These are phyloP conservation scores for Diaporthe velutina DNA, from an alignment of 2,329 filamentous ascomycete genomes.

Conservation along the genomic window DNA sequence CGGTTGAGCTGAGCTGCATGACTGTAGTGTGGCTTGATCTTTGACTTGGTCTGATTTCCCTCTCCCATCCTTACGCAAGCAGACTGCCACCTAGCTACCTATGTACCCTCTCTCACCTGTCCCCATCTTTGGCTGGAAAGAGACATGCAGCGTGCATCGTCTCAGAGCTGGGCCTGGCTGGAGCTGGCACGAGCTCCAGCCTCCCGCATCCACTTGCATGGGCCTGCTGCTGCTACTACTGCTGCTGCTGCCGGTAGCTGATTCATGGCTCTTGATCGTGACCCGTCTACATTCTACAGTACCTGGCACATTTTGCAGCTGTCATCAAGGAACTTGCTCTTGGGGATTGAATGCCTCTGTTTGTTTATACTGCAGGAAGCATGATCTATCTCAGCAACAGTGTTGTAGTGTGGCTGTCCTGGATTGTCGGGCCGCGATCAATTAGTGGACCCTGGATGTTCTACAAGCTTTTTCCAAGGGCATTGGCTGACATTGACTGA, in stretches of 20 bases:
- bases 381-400: too few relatives aligned
- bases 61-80: not conserved
- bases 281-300: not conserved
- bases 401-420: not conserved
- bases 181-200: not conserved
- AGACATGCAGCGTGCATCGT: not conserved
- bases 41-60: not conserved
- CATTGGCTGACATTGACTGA: not conserved
- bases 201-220: not conserved
- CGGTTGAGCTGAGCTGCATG: not conserved
- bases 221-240: not conserved
- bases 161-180: not conserved
- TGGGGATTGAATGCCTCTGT: not conserved
- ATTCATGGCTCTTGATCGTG: not conserved
- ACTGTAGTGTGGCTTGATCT: not conserved
- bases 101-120: not conserved
- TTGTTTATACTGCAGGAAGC: not conserved
- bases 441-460: not conserved
- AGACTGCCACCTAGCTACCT: too few relatives aligned
- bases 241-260: slow-evolving; percentile 19
- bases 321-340: not conserved
- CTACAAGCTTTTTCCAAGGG: not conserved
- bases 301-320: not conserved
- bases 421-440: not conserved
- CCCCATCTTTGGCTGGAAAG: not conserved